Evolutionary conservation across 345 rosid genomes (phyloP).

Genomic region (Hibiscus trionum): DNA sequence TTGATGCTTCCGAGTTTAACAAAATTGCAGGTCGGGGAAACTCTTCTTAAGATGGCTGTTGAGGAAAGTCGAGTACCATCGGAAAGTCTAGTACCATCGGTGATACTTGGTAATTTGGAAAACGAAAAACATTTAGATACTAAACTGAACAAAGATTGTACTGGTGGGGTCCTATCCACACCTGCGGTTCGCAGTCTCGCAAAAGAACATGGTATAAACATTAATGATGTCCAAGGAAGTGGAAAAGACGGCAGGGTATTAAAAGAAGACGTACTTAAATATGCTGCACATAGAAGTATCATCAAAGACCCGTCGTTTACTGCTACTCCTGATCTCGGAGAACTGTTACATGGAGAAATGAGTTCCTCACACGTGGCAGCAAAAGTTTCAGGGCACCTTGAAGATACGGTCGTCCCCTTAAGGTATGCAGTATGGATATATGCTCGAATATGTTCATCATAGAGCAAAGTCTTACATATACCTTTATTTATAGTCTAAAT

Average conservation of each 20-base stretch:
- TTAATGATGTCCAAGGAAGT: constrained; percentile 55
- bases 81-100: constrained; percentile 27
- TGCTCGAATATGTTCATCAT: too few relatives aligned
- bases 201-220: constrained; percentile 54
- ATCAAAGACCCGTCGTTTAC: constrained; percentile 27
- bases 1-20: constrained; percentile 18
- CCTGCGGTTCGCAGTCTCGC: constrained; percentile 84
- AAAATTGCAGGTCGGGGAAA: constrained; percentile 72
- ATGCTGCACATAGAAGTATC: constrained; percentile 41
- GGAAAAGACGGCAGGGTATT: constrained; percentile 74
- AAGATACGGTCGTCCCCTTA: constrained; percentile 55
- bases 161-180: constrained; percentile 50
- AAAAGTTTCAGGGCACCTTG: constrained; percentile 19
- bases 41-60: constrained; percentile 60
- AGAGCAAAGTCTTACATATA: too few relatives aligned
- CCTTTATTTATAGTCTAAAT: background rate
- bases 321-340: constrained; percentile 15
- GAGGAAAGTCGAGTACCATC: constrained; percentile 35
- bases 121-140: constrained; percentile 18
- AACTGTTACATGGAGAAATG: constrained; percentile 22
- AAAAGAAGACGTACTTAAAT: constrained; percentile 67
- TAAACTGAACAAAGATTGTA: constrained; percentile 19
- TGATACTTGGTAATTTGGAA: constrained; percentile 17
- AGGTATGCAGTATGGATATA: constrained; percentile 36
- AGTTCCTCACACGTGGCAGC: constrained; percentile 13